Evolutionary conservation across 1,284 basidiomycete genomes (phyloP).

Genomic region (Ustilago xerochloae): DNA sequence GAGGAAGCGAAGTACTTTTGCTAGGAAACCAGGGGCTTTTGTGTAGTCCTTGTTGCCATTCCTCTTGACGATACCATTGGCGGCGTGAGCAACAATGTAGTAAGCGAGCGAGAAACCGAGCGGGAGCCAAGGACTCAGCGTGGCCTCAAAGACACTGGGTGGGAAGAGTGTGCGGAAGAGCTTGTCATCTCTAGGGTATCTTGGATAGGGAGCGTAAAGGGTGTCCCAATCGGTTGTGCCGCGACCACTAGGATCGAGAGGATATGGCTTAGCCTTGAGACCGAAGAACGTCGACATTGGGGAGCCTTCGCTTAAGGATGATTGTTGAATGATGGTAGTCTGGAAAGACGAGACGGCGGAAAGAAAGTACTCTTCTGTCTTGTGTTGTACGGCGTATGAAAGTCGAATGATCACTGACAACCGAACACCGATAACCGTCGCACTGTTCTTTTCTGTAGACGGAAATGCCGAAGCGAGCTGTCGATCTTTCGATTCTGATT

Average conservation of each 20-base stretch:
- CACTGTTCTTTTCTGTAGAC: not conserved
- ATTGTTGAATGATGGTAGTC: not conserved
- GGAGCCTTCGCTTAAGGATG: not conserved
- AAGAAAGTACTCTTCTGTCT: not conserved
- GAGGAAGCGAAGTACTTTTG: slow-evolving; percentile 28
- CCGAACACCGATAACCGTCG: not conserved
- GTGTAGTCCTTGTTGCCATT: slow-evolving; percentile 46
- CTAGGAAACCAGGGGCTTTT: slow-evolving; percentile 19
- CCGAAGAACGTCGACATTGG: slow-evolving; percentile 43
- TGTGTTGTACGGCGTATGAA: not conserved
- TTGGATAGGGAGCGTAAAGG: slow-evolving; percentile 36
- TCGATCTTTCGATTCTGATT: slow-evolving; percentile 3
- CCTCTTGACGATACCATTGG: slow-evolving; percentile 36
- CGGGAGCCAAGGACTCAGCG: slow-evolving; percentile 40
- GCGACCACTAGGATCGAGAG: slow-evolving; percentile 25
- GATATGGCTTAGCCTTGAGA: slow-evolving; percentile 40
- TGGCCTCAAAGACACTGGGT: slow-evolving; percentile 12
- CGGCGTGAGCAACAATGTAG: slow-evolving; percentile 53
- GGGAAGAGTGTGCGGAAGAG: slow-evolving; percentile 19
- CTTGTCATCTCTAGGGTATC: slow-evolving; percentile 30
- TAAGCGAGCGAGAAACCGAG: slow-evolving; percentile 55
- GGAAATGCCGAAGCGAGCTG: not conserved
- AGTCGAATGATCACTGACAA: not conserved
- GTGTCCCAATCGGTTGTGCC: slow-evolving; percentile 10
- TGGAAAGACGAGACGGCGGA: not conserved